phyloP scores from a whole-genome alignment of 768 basidiomycete species.

The Collybia sp. region DNA sequence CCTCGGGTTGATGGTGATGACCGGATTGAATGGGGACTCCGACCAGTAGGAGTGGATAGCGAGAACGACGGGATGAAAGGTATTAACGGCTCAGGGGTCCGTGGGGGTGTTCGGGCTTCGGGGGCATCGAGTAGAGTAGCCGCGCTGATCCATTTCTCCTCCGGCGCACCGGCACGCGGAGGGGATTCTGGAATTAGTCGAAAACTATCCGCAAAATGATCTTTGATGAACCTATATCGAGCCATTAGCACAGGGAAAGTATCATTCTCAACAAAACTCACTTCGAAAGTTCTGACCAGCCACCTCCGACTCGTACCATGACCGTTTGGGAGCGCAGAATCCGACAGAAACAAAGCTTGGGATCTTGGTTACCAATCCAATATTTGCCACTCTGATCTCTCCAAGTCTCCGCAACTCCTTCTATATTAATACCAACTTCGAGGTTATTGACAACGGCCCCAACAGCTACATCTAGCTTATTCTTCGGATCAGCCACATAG shows the following conservation, averaged over 20 bases:
- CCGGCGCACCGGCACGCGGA: slow-evolving; percentile 42
- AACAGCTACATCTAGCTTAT: slow-evolving; percentile 88
- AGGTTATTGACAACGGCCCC: slow-evolving; percentile 89
- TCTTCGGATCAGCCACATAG: slow-evolving; percentile 87
- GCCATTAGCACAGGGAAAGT: slow-evolving; percentile 5
- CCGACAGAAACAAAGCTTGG: slow-evolving; percentile 87
- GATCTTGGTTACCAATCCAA: slow-evolving; percentile 92
- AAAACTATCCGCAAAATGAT: slow-evolving; percentile 82
- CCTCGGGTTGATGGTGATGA: slow-evolving; percentile 54
- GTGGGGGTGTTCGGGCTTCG: slow-evolving; percentile 33
- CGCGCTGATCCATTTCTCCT: slow-evolving; percentile 85
- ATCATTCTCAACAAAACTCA: slow-evolving; percentile 29
- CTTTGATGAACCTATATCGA: slow-evolving; percentile 69
- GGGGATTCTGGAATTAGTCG: slow-evolving; percentile 67
- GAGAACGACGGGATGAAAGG: slow-evolving; percentile 64
- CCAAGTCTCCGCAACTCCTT: slow-evolving; percentile 82
- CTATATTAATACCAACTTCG: slow-evolving; percentile 77
- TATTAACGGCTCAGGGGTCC: slow-evolving; percentile 64
- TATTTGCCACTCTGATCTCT: slow-evolving; percentile 92
- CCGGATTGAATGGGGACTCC: slow-evolving; percentile 45
- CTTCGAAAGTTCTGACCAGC: slow-evolving; percentile 91
- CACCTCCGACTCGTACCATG: slow-evolving; percentile 95
- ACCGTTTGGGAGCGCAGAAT: slow-evolving; percentile 89
- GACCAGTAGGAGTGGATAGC: slow-evolving; percentile 51
- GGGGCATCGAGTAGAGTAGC: slow-evolving; percentile 59